Evolutionary conservation across 2,329 filamentous ascomycete genomes (phyloP).

Genomic region (Ophiostoma novo-ulmi): DNA sequence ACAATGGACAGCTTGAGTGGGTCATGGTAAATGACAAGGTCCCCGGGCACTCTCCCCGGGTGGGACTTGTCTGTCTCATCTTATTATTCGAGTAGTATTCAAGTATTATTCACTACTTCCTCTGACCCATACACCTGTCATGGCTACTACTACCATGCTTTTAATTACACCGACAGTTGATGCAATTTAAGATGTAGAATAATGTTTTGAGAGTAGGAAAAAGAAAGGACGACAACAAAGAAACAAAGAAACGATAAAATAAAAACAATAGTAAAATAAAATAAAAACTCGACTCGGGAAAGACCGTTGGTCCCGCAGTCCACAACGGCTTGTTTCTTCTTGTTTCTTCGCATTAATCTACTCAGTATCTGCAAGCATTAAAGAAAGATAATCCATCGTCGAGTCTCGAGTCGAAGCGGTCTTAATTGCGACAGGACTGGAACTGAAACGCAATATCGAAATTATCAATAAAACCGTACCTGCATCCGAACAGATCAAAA

Average conservation of each 20-base stretch:
- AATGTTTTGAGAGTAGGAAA: background rate
- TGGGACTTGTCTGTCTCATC: constrained; percentile 4
- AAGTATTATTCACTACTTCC: background rate
- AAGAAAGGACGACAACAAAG: background rate
- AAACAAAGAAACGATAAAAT: too few relatives aligned
- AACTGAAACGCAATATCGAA: background rate
- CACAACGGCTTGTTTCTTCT: background rate
- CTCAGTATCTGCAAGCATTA: background rate
- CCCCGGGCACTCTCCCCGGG: constrained; percentile 4
- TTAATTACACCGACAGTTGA: background rate
- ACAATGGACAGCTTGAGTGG: constrained; percentile 34
- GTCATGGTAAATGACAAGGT: constrained; percentile 16
- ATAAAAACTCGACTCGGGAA: background rate
- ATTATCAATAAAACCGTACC: constrained; percentile 10
- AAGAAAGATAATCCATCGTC: background rate
- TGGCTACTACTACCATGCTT: constrained; percentile 2
- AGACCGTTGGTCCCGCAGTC: constrained; percentile 10
- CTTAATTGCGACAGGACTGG: background rate
- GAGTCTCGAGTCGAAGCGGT: constrained; percentile 6
- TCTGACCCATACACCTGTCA: background rate
- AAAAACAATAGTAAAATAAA: background rate
- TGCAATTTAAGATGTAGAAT: constrained; percentile 1
- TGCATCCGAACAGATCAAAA: background rate
- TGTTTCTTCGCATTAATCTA: background rate
- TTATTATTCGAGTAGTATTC: background rate